Conservation (phyloP, 2,329 filamentous ascomycete species). For the Scolecobasidium constrictum region DNA sequence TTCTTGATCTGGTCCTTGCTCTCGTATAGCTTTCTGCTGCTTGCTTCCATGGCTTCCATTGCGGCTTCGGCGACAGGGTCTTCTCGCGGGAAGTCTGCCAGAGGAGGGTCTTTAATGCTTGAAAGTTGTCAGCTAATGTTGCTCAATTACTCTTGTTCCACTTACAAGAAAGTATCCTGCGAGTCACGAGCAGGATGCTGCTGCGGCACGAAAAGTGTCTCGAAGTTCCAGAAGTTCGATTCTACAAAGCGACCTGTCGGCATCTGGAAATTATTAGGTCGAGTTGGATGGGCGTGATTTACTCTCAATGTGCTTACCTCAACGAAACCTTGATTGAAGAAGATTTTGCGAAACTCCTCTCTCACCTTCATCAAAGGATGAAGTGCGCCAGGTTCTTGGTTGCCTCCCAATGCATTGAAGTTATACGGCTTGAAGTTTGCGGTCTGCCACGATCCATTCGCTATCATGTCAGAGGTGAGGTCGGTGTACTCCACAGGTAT, state of each 20-base stretch:
- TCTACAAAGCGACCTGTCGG: slow-evolving; percentile 58
- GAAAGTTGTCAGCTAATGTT: background rate
- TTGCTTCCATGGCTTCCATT: slow-evolving; percentile 38
- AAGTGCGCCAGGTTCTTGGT: slow-evolving; percentile 37
- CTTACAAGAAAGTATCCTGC: slow-evolving; percentile 62
- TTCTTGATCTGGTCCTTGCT: slow-evolving; percentile 42
- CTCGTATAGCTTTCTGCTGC: slow-evolving; percentile 41
- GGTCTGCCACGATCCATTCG: slow-evolving; percentile 81
- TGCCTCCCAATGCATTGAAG: slow-evolving; percentile 60
- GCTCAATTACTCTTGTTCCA: background rate
- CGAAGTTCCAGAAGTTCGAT: slow-evolving; percentile 98
- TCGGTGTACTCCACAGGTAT: slow-evolving; percentile 92
- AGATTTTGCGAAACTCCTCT: slow-evolving; percentile 91
- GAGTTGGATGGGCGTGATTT: too few relatives aligned
- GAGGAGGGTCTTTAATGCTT: slow-evolving; percentile 75
- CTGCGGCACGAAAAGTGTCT: slow-evolving; percentile 90
- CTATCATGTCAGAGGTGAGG: slow-evolving; percentile 85
- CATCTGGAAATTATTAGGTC: slow-evolving; percentile 3
- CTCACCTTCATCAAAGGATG: slow-evolving; percentile 79
- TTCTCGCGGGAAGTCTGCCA: slow-evolving; percentile 55
- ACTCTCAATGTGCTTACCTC: slow-evolving; percentile 67
- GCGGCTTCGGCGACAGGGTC: slow-evolving; percentile 39
- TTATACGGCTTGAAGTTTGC: slow-evolving; percentile 80
- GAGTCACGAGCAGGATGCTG: slow-evolving; percentile 95
- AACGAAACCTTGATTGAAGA: slow-evolving; percentile 98